A percentile compares a stretch with the other conserved stretches of the same genome.
Evolutionary conservation across 805 yeast species (phyloP).

Genomic region (Priceomyces carsonii): DNA sequence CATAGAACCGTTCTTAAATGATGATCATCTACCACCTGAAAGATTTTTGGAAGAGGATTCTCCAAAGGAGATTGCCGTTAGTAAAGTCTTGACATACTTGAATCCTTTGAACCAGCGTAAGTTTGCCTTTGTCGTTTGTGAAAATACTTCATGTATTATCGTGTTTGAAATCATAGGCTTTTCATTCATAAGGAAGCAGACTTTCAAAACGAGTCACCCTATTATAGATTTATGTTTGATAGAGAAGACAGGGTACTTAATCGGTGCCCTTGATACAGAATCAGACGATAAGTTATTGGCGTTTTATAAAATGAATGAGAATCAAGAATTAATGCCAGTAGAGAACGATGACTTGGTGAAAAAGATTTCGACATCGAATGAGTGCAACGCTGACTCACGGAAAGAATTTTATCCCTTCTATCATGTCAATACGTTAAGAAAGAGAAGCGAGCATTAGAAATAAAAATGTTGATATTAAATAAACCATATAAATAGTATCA

Average conservation of each 20-base stretch:
- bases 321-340: constrained; percentile 15
- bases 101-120: constrained; percentile 17
- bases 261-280: constrained; percentile 35
- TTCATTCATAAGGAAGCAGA: constrained; percentile 28
- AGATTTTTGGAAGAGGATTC: constrained; percentile 58
- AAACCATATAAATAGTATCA: no score
- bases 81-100: constrained; percentile 39
- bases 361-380: constrained; percentile 25
- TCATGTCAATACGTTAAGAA: constrained; percentile 50
- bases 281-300: constrained; percentile 24
- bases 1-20: constrained; percentile 45
- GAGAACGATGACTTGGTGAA: constrained; percentile 15
- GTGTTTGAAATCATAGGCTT: constrained; percentile 29
- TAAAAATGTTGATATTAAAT: constrained; percentile 12
- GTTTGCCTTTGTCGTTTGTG: constrained; percentile 47
- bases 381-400: constrained; percentile 33
- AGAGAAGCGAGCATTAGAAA: constrained; percentile 66
- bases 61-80: constrained; percentile 53
- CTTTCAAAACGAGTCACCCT: constrained; percentile 22
- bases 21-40: constrained; percentile 62
- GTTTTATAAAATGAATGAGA: constrained; percentile 16
- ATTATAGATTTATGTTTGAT: constrained; percentile 30
- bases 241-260: constrained; percentile 14
- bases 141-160: constrained; percentile 50
- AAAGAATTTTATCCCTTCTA: constrained; percentile 51